A percentile compares a stretch with the other conserved stretches of the same genome.
These are phyloP conservation scores for Vigna trinervia DNA, from an alignment of 306 rosid species.

Conservation along the genomic window DNA sequence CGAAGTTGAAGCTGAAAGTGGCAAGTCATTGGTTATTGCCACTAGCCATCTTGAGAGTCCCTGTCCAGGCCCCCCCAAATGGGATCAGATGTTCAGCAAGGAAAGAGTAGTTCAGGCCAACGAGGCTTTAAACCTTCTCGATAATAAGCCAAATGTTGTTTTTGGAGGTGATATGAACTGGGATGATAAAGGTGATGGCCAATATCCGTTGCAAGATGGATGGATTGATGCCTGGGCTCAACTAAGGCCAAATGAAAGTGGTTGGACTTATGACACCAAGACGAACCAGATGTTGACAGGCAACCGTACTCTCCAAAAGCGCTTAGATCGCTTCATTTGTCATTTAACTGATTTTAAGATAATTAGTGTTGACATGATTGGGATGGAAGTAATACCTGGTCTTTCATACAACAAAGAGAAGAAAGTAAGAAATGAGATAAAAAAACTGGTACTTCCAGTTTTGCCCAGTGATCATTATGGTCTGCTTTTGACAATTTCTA, in stretches of 20 bases:
- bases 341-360: slow-evolving; percentile 63
- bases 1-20: slow-evolving; percentile 65
- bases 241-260: slow-evolving; percentile 69
- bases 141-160: slow-evolving; percentile 69
- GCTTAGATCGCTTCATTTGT: slow-evolving; percentile 84
- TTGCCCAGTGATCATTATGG: slow-evolving; percentile 96
- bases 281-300: slow-evolving; percentile 83
- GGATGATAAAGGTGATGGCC: slow-evolving; percentile 88
- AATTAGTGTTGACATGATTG: slow-evolving; percentile 78
- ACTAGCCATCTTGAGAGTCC: slow-evolving; percentile 99
- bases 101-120: slow-evolving; percentile 86
- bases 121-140: slow-evolving; percentile 68
- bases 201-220: slow-evolving; percentile 67
- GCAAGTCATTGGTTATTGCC: slow-evolving; percentile 68
- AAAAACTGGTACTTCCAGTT: slow-evolving; percentile 81
- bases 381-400: slow-evolving; percentile 75
- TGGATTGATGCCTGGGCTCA: slow-evolving; percentile 88
- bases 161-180: slow-evolving; percentile 98
- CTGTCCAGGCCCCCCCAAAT: slow-evolving; percentile 81
- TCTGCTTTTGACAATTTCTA: slow-evolving; percentile 71
- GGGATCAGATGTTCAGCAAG: slow-evolving; percentile 96
- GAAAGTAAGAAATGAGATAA: slow-evolving; percentile 68
- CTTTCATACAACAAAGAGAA: slow-evolving; percentile 71
- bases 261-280: slow-evolving; percentile 96
- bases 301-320: slow-evolving; percentile 71